Percentiles rank a stretch among this genome's conserved stretches.
Evolutionary conservation across 331 rosid genomes (phyloP).

Genomic region (Quercus tomentella): DNA sequence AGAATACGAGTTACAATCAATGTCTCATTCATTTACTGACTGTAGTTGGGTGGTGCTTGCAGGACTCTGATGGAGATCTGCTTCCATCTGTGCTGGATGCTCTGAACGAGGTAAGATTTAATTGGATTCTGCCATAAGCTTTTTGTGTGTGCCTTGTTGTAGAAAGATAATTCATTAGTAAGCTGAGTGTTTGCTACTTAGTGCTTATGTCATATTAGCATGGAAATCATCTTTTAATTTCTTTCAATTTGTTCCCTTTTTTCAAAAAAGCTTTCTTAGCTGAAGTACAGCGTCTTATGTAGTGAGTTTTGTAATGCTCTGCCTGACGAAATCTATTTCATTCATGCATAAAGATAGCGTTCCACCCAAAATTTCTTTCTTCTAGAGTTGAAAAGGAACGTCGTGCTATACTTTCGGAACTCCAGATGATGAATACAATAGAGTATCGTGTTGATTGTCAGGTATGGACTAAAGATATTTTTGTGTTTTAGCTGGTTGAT

Average conservation of each 20-base stretch:
- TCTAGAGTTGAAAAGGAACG: conserved; percentile 98
- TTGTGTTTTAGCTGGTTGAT: conserved; percentile 24
- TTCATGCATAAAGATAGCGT: conserved; percentile 70
- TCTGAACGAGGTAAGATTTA: conserved; percentile 73
- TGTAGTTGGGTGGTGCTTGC: conserved; percentile 25
- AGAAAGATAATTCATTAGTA: background rate
- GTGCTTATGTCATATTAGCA: background rate
- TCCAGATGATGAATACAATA: conserved; percentile 99
- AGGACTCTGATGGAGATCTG: conserved; percentile 96
- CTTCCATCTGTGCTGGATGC: conserved; percentile 95
- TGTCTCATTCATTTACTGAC: conserved; percentile 17
- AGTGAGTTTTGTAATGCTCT: background rate
- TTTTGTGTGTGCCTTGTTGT: background rate
- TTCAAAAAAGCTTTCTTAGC: background rate
- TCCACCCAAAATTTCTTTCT: conserved; percentile 94
- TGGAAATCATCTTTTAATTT: background rate
- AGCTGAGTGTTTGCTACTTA: background rate
- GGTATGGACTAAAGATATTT: conserved; percentile 40
- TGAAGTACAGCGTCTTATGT: background rate
- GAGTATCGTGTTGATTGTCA: conserved; percentile 99
- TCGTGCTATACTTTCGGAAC: conserved; percentile 95
- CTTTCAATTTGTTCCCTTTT: background rate
- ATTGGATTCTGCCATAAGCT: conserved; percentile 11
- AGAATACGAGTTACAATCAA: background rate
- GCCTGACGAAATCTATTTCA: background rate